Conservation (phyloP, 2,329 filamentous ascomycete species). For the Fonsecaea multimorphosa region DNA sequence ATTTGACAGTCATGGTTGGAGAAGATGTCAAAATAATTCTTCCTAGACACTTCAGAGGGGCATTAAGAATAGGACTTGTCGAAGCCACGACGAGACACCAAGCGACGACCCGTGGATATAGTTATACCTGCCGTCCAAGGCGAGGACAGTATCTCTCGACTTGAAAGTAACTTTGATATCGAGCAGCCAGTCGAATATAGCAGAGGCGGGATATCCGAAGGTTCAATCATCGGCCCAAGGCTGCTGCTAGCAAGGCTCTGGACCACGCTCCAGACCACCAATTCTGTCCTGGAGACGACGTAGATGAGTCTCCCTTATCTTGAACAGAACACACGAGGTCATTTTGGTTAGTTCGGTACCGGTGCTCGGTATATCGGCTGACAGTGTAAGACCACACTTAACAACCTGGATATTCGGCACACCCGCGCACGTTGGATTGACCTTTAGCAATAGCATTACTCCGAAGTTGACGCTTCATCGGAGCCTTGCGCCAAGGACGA, state of each 20-base stretch:
- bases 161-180: background rate
- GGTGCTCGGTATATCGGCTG: background rate
- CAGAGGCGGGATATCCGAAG: conserved; percentile 1
- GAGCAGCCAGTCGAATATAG: background rate
- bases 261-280: background rate
- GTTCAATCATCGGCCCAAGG: background rate
- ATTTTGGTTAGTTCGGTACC: background rate
- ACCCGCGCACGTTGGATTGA: background rate
- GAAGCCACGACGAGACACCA: background rate
- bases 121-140: background rate
- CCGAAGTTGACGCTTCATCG: background rate
- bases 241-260: background rate
- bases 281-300: background rate
- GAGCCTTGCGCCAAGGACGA: background rate
- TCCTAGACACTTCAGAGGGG: background rate
- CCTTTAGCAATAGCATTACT: background rate
- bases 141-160: background rate
- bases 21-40: background rate
- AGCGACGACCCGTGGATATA: background rate
- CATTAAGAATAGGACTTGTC: background rate
- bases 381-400: background rate
- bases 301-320: background rate
- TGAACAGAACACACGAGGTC: background rate
- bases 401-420: background rate
- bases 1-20: background rate